Base-by-base conservation (phyloP, 768 basidiomycete genomes). In the Lepiota brunneoincarnata region DNA sequence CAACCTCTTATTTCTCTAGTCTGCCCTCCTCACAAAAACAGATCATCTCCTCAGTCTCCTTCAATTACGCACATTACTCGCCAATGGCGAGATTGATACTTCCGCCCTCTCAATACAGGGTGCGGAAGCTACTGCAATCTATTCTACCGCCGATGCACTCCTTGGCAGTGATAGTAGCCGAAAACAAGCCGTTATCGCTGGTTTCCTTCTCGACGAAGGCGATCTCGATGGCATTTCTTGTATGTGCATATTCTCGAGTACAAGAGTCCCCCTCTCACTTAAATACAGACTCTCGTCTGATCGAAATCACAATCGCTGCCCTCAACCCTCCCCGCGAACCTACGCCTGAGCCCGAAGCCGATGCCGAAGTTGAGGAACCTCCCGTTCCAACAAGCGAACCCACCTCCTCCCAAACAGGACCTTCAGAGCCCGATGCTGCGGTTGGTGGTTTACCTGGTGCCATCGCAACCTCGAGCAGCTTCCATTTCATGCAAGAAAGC, bases 401-500 rank as follows among this genome's bases (percentile, higher is more conserved):
- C 37, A 43, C 55, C 23, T 38, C 59, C 7, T 58, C 59, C 9
- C 40, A 43, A 28, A 48, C 49, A 15, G 55, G 42, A 7, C 53
- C 53, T 7, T 48, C 53, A 3, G 67, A 67, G 28, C 58, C 53
- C 1, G 72, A 73, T 35, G 54, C 61, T 23, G 59, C 66, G 12
- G 73, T 78, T 35, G 68, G 72, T 45, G 78, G 72, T 51, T 68
- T 81, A 40, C 73, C 80, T 12, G 66, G 65, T 23, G 61, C 57
- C 44, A 63, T 69, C 61, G 67, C 68, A 59, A 64, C 69, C 6
- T 72, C 83, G 0, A 76, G 77, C 51, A 80, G 83, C 68, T 86
- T 91, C 77, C 82, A 80, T 62, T 93, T 92, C 68, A 87, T 93
- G 73, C 85, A 90, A 67, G 86, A 79, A 54, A 91, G 89, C 66